A percentile compares a stretch with the other conserved stretches of the same genome.
Evolutionary conservation across 495 filamentous ascomycete genomes (phyloP).

Genomic region (Trichoderma orchidacearum): DNA sequence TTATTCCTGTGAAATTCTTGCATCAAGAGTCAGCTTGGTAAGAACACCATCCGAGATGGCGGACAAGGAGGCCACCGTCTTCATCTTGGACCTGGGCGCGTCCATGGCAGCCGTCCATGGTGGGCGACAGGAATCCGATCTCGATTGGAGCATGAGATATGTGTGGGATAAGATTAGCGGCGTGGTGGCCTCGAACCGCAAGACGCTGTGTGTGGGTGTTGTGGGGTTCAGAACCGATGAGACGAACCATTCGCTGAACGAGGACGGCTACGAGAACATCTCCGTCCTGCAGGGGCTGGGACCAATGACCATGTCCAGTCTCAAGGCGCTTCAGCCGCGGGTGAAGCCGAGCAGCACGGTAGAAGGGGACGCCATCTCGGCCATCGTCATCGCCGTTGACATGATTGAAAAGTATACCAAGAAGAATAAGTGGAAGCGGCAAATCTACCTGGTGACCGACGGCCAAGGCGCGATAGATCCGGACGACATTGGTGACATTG

Average conservation of each 20-base stretch:
- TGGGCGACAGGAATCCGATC: slow-evolving; percentile 66
- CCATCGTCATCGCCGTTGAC: slow-evolving; percentile 68
- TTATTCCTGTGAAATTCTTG: neutral
- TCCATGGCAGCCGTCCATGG: slow-evolving; percentile 68
- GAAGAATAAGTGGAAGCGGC: slow-evolving; percentile 75
- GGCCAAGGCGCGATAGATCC: slow-evolving; percentile 56
- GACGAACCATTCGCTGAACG: slow-evolving; percentile 50
- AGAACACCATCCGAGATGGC: slow-evolving; percentile 77
- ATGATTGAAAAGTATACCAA: slow-evolving; percentile 78
- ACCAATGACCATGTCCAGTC: slow-evolving; percentile 56
- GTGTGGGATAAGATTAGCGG: slow-evolving; percentile 91
- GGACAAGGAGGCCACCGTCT: slow-evolving; percentile 86
- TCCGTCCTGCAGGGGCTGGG: slow-evolving; percentile 57
- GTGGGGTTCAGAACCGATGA: slow-evolving; percentile 72
- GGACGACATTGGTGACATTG: slow-evolving; percentile 51
- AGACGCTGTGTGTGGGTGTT: slow-evolving; percentile 68
- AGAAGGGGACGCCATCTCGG: slow-evolving; percentile 70
- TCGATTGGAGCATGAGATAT: slow-evolving; percentile 85
- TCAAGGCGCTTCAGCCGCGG: slow-evolving; percentile 46
- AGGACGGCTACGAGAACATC: slow-evolving; percentile 63
- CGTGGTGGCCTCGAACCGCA: slow-evolving; percentile 70
- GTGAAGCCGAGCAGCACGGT: slow-evolving; percentile 48
- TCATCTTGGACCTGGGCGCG: slow-evolving; percentile 72
- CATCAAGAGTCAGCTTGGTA: neutral
- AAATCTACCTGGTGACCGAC: slow-evolving; percentile 77